Evolutionary conservation across 768 basidiomycete species (phyloP).

Genomic region (Pisolithus microcarpus): DNA sequence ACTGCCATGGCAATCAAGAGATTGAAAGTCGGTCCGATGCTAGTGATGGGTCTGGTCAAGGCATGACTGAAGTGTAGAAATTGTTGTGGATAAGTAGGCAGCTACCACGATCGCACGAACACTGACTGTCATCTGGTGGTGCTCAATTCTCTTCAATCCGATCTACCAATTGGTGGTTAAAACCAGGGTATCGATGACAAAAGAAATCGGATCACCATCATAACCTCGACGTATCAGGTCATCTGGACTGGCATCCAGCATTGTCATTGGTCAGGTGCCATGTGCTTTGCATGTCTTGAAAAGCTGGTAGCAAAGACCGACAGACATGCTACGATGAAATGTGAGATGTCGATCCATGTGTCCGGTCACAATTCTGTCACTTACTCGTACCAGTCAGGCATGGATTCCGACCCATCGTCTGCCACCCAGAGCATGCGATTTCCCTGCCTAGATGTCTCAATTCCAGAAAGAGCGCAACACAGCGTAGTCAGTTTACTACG

Average conservation of each 20-base stretch:
- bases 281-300: conserved; percentile 74
- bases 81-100: too few relatives aligned
- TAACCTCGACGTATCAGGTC: conserved; percentile 74
- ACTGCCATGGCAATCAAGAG: too few relatives aligned
- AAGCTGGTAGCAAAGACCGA: conserved; percentile 66
- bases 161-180: conserved; percentile 3
- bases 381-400: conserved; percentile 54
- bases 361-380: background rate
- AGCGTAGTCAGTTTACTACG: conserved; percentile 21
- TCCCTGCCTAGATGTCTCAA: conserved; percentile 39
- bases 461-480: conserved; percentile 60
- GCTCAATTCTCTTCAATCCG: background rate
- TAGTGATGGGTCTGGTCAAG: background rate
- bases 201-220: conserved; percentile 43
- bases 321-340: conserved; percentile 54
- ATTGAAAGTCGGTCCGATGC: background rate
- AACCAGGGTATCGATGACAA: background rate
- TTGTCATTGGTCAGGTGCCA: conserved; percentile 83
- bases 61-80: too few relatives aligned
- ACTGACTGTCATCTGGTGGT: too few relatives aligned
- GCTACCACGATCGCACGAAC: too few relatives aligned
- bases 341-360: background rate
- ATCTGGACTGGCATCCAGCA: conserved; percentile 77
- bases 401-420: conserved; percentile 29
- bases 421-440: conserved; percentile 61